Base-by-base conservation (phyloP, 805 yeast species). In the Metschnikowia lunata region DNA sequence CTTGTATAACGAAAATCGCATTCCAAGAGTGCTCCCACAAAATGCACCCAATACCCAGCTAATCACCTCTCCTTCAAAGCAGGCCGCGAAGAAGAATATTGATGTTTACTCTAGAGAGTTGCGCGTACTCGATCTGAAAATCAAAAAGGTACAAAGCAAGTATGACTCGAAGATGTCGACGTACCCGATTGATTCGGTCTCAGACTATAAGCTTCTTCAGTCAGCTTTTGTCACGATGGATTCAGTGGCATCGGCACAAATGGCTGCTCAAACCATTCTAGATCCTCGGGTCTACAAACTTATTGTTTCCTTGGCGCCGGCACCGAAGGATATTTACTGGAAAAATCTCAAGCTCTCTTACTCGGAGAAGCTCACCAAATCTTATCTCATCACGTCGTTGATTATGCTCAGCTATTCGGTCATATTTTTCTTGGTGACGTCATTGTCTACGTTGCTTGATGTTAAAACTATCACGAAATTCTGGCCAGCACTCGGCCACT, bases 401-500 rank as follows among this genome's bases (percentile, higher is more conserved):
- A 77, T 77, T 36, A 64, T 76, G 23, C 59, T 75, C 26, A 72
- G 78, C 54, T 75, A 79, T 51, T 72, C 74, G 28, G 69, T 78
- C 26, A 71, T 79, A 46, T 69, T 78, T 37, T 76, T 78, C 51
- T 77, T 81, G 36, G 79, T 79, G 28, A 67, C 81, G 7, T 76
- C 80, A 34, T 74, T 80, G 43, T 71, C 84, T 1, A 74, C 83
- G 1, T 69, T 80, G 54, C 64, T 80, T 47, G 81, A 79, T 52
- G 67, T 79, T 39, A 76, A 73, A 54, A 72, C 82, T 1, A 77
- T 80, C 42, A 69, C 71, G 39, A 78, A 76, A 52, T 61, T 78
- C 45, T 79, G 82, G 81, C 83, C 83, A 3, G 76, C 71, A 8
- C 66, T 79, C 33, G 85, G 83, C 1, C 69, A 74, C n/a, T 61